Evolutionary conservation across 768 basidiomycete genomes (phyloP).

Genomic region (Trametes coccinea): DNA sequence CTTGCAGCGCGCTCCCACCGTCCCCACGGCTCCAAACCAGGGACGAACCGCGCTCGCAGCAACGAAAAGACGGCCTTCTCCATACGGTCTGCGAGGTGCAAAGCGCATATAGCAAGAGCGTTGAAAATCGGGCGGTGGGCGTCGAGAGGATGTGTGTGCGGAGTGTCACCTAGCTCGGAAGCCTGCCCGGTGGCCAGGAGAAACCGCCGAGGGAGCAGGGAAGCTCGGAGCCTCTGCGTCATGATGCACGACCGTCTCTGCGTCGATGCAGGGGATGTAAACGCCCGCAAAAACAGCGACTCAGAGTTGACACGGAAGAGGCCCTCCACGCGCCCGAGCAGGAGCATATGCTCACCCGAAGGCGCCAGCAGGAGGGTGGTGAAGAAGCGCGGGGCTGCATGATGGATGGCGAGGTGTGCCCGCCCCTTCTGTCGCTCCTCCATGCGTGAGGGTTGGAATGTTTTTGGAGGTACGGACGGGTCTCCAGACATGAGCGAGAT

Average conservation of each 20-base stretch:
- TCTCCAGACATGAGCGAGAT: conserved; percentile 44
- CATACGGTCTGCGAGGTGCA: conserved; percentile 35
- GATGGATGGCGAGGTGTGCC: conserved; percentile 38
- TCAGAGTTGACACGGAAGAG: conserved; percentile 34
- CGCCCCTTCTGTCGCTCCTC: background rate
- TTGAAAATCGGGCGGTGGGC: conserved; percentile 10
- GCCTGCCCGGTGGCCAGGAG: background rate
- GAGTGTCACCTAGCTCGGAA: background rate
- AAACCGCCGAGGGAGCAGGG: conserved; percentile 12
- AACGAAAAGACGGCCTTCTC: conserved; percentile 42
- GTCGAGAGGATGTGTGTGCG: conserved; percentile 33
- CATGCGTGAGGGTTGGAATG: conserved; percentile 11
- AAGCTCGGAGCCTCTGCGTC: conserved; percentile 1
- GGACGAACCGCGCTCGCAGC: conserved; percentile 47
- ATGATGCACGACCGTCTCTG: background rate
- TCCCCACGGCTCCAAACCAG: conserved; percentile 56
- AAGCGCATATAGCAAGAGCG: conserved; percentile 27
- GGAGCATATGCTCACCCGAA: conserved; percentile 45
- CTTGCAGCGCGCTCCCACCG: conserved; percentile 42
- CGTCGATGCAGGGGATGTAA: background rate
- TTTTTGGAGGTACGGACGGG: conserved; percentile 25
- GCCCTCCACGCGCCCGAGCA: conserved; percentile 35
- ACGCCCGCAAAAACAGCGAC: conserved; percentile 35
- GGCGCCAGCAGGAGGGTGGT: conserved; percentile 45
- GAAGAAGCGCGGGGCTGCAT: conserved; percentile 50